Percentiles rank a stretch among this genome's conserved stretches.
Conservation (phyloP, 768 basidiomycete species). For the Termitomyces sp. region DNA sequence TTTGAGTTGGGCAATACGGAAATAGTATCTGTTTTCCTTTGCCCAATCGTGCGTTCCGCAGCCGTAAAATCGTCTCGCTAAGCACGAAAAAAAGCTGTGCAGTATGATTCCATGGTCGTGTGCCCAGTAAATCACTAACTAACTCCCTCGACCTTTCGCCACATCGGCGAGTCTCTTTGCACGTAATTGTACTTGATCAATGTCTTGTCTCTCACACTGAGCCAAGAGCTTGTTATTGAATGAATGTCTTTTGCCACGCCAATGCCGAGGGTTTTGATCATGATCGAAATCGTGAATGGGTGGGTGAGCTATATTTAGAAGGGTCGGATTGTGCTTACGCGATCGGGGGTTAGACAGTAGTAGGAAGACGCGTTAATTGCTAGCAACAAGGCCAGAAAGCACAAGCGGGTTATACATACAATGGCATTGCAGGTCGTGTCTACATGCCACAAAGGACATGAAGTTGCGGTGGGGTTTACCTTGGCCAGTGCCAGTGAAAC, state of each 20-base stretch:
- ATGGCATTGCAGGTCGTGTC: not conserved
- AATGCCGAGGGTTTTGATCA: not conserved
- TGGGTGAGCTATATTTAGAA: slow-evolving; percentile 1
- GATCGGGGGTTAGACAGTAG: not conserved
- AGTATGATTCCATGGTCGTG: not conserved
- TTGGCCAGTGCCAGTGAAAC: not conserved
- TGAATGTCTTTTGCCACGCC: not conserved
- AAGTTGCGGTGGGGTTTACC: not conserved
- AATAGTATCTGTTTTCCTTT: not conserved
- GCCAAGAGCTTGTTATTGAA: not conserved
- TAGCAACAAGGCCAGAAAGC: not conserved
- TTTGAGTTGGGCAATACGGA: too few relatives aligned
- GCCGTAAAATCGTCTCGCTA: not conserved
- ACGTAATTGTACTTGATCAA: not conserved
- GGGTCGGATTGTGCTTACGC: not conserved
- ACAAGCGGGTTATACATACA: not conserved
- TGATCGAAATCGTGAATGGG: not conserved
- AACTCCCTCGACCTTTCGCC: not conserved
- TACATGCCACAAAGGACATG: too few relatives aligned
- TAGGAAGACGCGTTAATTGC: not conserved
- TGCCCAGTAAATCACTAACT: not conserved
- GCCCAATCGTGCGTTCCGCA: not conserved
- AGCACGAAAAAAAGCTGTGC: not conserved
- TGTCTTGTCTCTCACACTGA: not conserved
- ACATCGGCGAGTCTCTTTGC: too few relatives aligned